Evolutionary conservation across 2,329 filamentous ascomycete genomes (phyloP).

Genomic region (Pseudocercospora crystallina): DNA sequence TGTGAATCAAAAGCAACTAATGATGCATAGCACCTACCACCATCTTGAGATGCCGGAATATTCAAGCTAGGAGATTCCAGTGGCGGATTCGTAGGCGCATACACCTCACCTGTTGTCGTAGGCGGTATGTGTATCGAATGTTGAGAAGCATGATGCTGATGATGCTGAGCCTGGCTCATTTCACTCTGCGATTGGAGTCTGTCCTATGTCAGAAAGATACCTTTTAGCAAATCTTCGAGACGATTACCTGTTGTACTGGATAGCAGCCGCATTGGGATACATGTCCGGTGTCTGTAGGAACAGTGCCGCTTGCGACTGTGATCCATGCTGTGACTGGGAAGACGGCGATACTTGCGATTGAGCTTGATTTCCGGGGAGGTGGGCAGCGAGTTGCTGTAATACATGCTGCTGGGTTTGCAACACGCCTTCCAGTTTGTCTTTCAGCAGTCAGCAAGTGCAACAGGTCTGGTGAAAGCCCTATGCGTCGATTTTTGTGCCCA

Average conservation of each 20-base stretch:
- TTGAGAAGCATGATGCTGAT: constrained; percentile 25
- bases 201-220: neutral
- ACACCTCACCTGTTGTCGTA: constrained; percentile 25
- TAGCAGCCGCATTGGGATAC: constrained; percentile 32
- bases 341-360: constrained; percentile 15
- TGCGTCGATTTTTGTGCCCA: no score
- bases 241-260: constrained; percentile 23
- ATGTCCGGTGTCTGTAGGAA: constrained; percentile 47
- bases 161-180: constrained; percentile 15
- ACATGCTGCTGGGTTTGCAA: constrained; percentile 47
- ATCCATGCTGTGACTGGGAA: constrained; percentile 39
- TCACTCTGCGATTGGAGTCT: neutral
- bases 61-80: constrained; percentile 61
- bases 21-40: neutral
- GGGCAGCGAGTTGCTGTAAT: constrained; percentile 43
- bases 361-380: constrained; percentile 19
- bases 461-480: neutral
- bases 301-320: constrained; percentile 46
- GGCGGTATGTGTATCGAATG: constrained; percentile 20
- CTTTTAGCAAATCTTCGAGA: neutral
- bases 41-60: constrained; percentile 35
- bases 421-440: constrained; percentile 49
- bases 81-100: constrained; percentile 39
- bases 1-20: no score
- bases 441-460: neutral